phyloP scores from a whole-genome alignment of 495 filamentous ascomycete genomes.

The Acidomyces sp. region DNA sequence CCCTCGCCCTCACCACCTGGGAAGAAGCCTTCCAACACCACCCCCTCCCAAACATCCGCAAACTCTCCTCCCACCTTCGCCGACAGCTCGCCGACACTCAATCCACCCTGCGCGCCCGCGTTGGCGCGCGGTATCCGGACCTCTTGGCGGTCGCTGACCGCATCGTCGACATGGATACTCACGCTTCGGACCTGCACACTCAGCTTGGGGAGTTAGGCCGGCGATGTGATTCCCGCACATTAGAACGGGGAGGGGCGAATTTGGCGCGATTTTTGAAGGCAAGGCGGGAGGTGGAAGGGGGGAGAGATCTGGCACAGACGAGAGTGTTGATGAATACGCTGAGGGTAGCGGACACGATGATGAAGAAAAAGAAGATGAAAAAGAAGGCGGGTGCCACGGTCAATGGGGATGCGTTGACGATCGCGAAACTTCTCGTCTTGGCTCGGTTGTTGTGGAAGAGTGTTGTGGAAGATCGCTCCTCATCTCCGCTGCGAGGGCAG shows the following conservation, averaged over 20 bases:
- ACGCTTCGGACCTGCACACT: conserved; percentile 61
- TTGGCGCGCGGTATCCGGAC: conserved; percentile 79
- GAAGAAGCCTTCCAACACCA: conserved; percentile 57
- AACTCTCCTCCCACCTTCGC: conserved; percentile 51
- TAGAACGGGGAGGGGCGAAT: conserved; percentile 56
- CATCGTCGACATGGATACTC: conserved; percentile 74
- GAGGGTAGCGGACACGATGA: conserved; percentile 39
- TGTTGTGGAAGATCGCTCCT: conserved; percentile 39
- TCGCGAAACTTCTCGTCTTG: conserved; percentile 71
- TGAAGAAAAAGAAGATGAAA: no score
- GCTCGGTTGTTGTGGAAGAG: conserved; percentile 57
- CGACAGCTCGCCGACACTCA: conserved; percentile 64
- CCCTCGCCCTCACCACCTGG: conserved; percentile 47
- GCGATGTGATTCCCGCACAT: conserved; percentile 58
- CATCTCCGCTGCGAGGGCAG: no score
- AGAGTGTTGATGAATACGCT: conserved; percentile 43
- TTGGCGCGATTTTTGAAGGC: conserved; percentile 41
- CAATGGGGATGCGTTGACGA: conserved; percentile 47
- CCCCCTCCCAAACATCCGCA: conserved; percentile 48
- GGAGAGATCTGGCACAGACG: conserved; percentile 8
- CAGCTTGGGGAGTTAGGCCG: conserved; percentile 58
- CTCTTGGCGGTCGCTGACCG: conserved; percentile 83
- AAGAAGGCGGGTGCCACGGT: no score
- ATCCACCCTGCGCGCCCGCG: conserved; percentile 75
- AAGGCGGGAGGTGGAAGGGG: background rate